Evolutionary conservation across 177 flowering plant species (phyloP).

Genomic region (Vitis hybrid): DNA sequence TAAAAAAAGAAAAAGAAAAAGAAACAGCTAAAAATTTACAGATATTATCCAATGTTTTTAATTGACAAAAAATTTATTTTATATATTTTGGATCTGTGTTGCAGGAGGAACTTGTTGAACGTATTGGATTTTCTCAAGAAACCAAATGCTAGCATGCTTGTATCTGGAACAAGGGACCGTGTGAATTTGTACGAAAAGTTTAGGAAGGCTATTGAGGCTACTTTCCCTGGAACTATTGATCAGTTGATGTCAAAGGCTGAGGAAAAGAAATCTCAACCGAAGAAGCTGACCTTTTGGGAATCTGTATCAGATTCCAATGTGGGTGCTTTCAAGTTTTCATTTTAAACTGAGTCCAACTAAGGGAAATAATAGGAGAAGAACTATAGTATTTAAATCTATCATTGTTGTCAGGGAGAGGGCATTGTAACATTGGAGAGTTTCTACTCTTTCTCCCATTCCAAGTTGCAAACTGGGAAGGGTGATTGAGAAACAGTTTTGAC

Average conservation of each 20-base stretch:
- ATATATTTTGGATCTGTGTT: constrained; percentile 10
- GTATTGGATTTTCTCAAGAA: constrained; percentile 88
- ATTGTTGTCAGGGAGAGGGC: not conserved
- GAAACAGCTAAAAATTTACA: not conserved
- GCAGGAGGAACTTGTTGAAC: constrained; percentile 89
- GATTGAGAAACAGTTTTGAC: constrained; percentile 21
- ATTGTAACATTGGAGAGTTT: not conserved
- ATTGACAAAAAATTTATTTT: not conserved
- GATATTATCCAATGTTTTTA: not conserved
- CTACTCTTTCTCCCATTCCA: not conserved
- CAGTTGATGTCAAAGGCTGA: constrained; percentile 55
- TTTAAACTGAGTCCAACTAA: constrained; percentile 25
- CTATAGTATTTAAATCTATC: not conserved
- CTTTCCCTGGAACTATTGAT: constrained; percentile 70
- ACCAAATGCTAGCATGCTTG: constrained; percentile 87
- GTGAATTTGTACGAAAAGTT: constrained; percentile 85
- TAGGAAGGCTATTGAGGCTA: constrained; percentile 64
- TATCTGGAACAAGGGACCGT: constrained; percentile 91
- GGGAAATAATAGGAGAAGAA: not conserved
- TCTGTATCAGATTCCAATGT: constrained; percentile 75
- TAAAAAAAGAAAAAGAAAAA: not conserved
- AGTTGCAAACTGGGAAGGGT: not conserved
- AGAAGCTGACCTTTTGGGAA: constrained; percentile 85
- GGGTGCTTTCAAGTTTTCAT: constrained; percentile 87
- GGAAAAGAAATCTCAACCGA: constrained; percentile 53